Base-by-base conservation (phyloP, 2,329 filamentous ascomycete species). In the Xylariales sp. region DNA sequence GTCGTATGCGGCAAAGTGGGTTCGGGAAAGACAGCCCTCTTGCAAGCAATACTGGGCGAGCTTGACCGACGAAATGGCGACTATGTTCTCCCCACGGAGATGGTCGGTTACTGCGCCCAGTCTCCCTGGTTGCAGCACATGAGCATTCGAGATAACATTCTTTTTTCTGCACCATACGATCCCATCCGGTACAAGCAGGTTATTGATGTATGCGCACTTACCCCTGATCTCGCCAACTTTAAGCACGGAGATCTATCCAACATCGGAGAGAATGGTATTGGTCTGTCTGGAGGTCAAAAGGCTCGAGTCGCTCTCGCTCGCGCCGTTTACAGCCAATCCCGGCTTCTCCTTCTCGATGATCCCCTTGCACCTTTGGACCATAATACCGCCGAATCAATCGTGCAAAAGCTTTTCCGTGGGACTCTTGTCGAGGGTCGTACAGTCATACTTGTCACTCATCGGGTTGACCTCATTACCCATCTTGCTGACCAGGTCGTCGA, bases 401-500 rank as follows among this genome's bases (percentile, higher is more conserved):
- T 95, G 73, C 76, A 64, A 47, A 77, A 68, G 60, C 74, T 66
- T 50, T 69, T 88, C 38, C 71, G 74, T 15, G 75, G 76, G 0
- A 68, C 82, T 0, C 74, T 84, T 0, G 66, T 74, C 8, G 74
- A 79, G 42, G 74, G 70, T 5, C 74, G 86, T 5, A 86, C 84
- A 0, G 82, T 87, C 0, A 76, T 93, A n/a, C 78, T 89, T 31
- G 86, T 91, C 35, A 89, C 88, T 0, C 85, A 89, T 57, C 74
- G 82, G 27, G 82, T 90, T n/a, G 83, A 90, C 46, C 66, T 95
- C 8, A 86, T 88, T 45, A 74, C 79, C 15, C 71, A 76, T n/a
- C 69, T 89, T 31, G 86, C 88, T 2, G 70, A 82, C 36, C 85
- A 93, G 54, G 74, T 88, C 12, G 64, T 95, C 8, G 79, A 89